A percentile compares a stretch with the other conserved stretches of the same genome.
Evolutionary conservation across 1,284 basidiomycete species (phyloP).

Genomic region (Trametes sp.): DNA sequence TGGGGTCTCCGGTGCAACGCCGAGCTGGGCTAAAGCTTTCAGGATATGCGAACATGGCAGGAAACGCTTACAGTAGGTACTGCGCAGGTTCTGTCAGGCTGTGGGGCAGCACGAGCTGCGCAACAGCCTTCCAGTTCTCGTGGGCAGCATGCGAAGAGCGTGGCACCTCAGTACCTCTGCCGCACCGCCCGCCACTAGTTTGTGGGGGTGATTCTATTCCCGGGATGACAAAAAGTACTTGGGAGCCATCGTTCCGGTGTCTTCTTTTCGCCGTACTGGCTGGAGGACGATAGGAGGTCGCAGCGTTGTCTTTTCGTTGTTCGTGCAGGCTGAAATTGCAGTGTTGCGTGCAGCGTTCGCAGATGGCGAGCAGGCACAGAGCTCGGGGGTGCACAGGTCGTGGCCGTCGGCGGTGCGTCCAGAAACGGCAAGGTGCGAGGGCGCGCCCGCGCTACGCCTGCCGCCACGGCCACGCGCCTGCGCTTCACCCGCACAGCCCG

Average conservation of each 20-base stretch:
- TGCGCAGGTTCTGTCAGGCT: background rate
- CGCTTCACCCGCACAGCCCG: conserved; percentile 23
- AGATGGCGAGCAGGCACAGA: background rate
- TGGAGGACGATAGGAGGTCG: background rate
- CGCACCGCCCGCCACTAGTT: background rate
- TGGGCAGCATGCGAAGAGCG: conserved; percentile 6
- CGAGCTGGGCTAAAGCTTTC: background rate
- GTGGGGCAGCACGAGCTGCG: background rate
- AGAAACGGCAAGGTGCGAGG: conserved; percentile 1
- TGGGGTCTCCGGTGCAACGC: background rate
- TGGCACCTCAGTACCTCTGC: conserved; percentile 1
- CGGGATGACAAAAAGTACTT: background rate
- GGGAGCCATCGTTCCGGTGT: background rate
- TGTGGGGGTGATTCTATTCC: background rate
- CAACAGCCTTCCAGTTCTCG: conserved; percentile 11
- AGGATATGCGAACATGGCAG: no score
- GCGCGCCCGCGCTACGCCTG: conserved; percentile 11
- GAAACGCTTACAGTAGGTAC: no score
- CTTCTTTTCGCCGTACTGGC: background rate
- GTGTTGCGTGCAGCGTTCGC: background rate
- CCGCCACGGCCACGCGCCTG: conserved; percentile 7
- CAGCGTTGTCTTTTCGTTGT: background rate
- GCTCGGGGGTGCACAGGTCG: background rate
- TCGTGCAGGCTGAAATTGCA: background rate
- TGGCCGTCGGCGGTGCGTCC: conserved; percentile 16